Evolutionary conservation across 1,139 yeast species (phyloP).

Genomic region (Debaryomyces robertsiae): DNA sequence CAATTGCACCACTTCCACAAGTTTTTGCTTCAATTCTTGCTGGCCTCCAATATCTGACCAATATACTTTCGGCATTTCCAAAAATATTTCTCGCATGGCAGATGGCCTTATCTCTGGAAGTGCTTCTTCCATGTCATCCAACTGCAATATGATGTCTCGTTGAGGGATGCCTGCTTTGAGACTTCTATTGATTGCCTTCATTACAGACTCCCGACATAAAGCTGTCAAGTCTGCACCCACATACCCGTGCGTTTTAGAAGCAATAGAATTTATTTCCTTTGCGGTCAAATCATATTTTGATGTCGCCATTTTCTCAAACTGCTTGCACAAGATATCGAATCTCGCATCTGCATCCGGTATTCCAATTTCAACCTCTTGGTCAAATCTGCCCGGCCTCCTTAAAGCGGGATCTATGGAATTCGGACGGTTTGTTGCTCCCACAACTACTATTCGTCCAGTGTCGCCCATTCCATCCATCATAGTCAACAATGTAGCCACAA

Average conservation of each 20-base stretch:
- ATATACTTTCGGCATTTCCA: conserved; percentile 90
- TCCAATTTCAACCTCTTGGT: conserved; percentile 80
- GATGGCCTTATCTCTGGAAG: conserved; percentile 83
- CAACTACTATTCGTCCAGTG: conserved; percentile 68
- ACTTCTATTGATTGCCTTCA: conserved; percentile 75
- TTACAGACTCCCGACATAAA: conserved; percentile 82
- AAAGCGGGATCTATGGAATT: conserved; percentile 67
- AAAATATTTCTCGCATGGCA: conserved; percentile 93
- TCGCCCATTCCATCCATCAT: conserved; percentile 89
- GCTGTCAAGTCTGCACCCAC: conserved; percentile 90
- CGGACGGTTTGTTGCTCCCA: conserved; percentile 82
- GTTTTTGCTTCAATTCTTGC: conserved; percentile 71
- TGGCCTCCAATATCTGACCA: conserved; percentile 99
- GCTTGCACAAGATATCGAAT: conserved; percentile 61
- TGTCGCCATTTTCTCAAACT: conserved; percentile 58
- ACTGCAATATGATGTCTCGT: conserved; percentile 30
- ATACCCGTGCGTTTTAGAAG: conserved; percentile 61
- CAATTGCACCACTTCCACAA: conserved; percentile 86
- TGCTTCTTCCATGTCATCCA: conserved; percentile 65
- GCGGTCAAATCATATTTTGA: conserved; percentile 55
- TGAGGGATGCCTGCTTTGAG: conserved; percentile 27
- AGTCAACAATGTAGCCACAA: conserved; percentile 84
- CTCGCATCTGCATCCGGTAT: conserved; percentile 75
- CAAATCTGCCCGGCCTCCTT: conserved; percentile 75
- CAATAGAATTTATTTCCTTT: conserved; percentile 58